Base-by-base conservation (phyloP, 495 filamentous ascomycete species). In the Rostrohypoxylon terebratum region DNA sequence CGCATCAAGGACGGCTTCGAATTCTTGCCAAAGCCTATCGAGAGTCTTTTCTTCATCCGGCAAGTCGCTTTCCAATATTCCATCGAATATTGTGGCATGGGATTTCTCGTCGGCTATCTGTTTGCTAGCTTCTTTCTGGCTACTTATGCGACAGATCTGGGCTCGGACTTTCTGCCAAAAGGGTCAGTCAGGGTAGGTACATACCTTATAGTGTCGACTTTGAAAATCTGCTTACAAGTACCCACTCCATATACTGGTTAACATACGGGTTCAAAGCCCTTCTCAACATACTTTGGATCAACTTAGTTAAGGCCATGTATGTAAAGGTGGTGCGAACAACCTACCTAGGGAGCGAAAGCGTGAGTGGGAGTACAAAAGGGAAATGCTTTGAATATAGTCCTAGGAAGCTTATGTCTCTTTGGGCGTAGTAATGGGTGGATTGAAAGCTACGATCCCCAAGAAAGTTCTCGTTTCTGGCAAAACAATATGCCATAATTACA, bases 11-110 rank as follows among this genome's bases (percentile, higher is more conserved):
- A 87, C 44, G 4, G 74, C 57, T 28, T 79, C 69, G 10, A 77
- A 81, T 61, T 88, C 86, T 48, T 84, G 75, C 28, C 64, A 68
- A 0, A 87, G 73, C 0, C 83, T 72, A 4, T 75, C 23, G 4
- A 72, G 45, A 31, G 61, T 71, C 34, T 78, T 77, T 53, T 85
- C 82, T 16, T 75, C 63, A 1, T 64, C 42, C 0, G 84, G 85
- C n/a, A 87, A 70, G 18, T 80, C 71, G 60, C 78, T 80, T 20
- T 81, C 74, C 4, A 81, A 69, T 10, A 85, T 61, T 9, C 74
- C 76, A 45, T 77, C 60, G 60, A 85, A 84, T 5, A 86, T 80
- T n/a, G 77, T 83, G 20, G 44, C 31, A 23, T 8, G 11, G 31
- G 33, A 8, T 0, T 45, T 31, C 14, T 62, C 14, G 34, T 67